A percentile compares a stretch with the other conserved stretches of the same genome.
phyloP scores from a whole-genome alignment of 352 stramenopile genomes.

The Phytophthora palmivora region DNA sequence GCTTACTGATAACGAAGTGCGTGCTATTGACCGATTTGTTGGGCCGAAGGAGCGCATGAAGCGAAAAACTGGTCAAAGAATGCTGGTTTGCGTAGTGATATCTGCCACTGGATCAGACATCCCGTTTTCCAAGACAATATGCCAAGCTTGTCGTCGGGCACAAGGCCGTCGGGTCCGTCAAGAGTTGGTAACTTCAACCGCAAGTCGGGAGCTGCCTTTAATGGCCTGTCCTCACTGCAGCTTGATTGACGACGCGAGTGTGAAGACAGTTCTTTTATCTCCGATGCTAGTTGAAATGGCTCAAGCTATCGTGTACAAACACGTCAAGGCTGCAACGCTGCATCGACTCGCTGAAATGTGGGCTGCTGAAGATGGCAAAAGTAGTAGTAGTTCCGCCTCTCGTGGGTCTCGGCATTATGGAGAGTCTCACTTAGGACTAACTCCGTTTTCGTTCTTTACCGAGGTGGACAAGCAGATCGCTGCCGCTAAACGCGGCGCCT shows the following conservation, averaged over 20 bases:
- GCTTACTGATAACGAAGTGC: constrained; percentile 60
- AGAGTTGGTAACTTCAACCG: constrained; percentile 23
- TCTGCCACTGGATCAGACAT: constrained; percentile 43
- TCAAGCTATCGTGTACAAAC: constrained; percentile 56
- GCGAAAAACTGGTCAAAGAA: constrained; percentile 8
- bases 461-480: constrained; percentile 63
- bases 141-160: constrained; percentile 47
- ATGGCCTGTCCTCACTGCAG: constrained; percentile 72
- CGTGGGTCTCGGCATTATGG: constrained; percentile 9
- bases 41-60: constrained; percentile 46
- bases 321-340: constrained; percentile 59
- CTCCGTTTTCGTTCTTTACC: constrained; percentile 63
- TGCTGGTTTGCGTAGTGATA: constrained; percentile 63
- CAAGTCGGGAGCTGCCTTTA: constrained; percentile 14
- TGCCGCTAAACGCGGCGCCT: constrained; percentile 53
- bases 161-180: constrained; percentile 60
- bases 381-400: constrained; percentile 14
- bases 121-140: constrained; percentile 61
- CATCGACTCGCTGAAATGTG: constrained; percentile 60
- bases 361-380: constrained; percentile 10
- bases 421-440: constrained; percentile 54
- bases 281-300: constrained; percentile 41
- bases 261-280: constrained; percentile 32
- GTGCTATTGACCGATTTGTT: constrained; percentile 58
- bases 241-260: constrained; percentile 19